A percentile compares a stretch with the other conserved stretches of the same genome.
These are phyloP conservation scores for Silene uniflora DNA, from an alignment of 148 eudicot species.

Conservation along the genomic window DNA sequence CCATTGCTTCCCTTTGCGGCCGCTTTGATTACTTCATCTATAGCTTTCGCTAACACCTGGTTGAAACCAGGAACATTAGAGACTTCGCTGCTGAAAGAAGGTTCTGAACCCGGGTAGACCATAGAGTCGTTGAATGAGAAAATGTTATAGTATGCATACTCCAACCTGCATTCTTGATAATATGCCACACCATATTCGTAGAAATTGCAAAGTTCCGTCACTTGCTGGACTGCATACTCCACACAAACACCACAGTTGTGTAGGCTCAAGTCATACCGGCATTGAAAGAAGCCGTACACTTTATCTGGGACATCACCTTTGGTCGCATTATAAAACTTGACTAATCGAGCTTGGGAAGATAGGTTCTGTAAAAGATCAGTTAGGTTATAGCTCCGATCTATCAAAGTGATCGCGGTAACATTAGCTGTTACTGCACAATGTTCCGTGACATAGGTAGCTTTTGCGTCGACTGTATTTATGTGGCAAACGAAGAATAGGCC, in stretches of 20 bases:
- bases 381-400: no score
- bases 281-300: constrained; percentile 17
- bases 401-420: no score
- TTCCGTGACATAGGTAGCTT: no score
- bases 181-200: background rate
- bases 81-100: no score
- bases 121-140: constrained; percentile 1
- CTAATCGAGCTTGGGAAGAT: no score
- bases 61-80: background rate
- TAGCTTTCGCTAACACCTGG: background rate
- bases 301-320: no score
- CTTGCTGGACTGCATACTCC: background rate
- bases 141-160: constrained; percentile 18
- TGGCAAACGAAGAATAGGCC: no score
- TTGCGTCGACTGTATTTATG: no score
- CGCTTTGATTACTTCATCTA: background rate
- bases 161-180: constrained; percentile 21
- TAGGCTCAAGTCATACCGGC: constrained; percentile 2
- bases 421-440: no score
- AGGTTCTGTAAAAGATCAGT: no score
- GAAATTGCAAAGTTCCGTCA: background rate
- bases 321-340: no score
- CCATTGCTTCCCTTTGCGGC: background rate
- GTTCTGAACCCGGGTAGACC: no score
- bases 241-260: constrained; percentile 2